Percentiles rank a stretch among this genome's conserved stretches.
phyloP scores from a whole-genome alignment of 352 stramenopile genomes.

The Pythium aristosporum region DNA sequence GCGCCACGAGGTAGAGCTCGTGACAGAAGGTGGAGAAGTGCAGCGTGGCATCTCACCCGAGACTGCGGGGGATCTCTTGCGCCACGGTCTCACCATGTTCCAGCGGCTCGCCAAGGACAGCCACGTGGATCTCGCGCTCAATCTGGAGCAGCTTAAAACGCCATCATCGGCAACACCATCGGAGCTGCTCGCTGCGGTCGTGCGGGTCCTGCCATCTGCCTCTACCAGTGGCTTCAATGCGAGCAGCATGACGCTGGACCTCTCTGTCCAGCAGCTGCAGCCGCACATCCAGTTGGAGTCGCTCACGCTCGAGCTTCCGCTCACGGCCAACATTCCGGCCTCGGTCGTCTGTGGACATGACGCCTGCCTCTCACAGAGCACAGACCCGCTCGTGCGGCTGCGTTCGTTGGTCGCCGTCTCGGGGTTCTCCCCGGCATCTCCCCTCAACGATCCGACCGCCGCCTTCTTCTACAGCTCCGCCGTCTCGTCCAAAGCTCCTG shows the following conservation, averaged over 20 bases:
- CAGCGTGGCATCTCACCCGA: background rate
- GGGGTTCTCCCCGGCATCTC: background rate
- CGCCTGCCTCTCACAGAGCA: background rate
- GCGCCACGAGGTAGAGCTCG: slow-evolving; percentile 2
- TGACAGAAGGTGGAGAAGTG: too few relatives aligned
- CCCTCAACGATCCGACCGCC: background rate
- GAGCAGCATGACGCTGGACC: background rate
- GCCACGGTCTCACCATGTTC: slow-evolving; percentile 6
- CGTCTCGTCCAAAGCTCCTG: background rate
- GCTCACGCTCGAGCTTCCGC: slow-evolving; percentile 1
- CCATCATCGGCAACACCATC: background rate
- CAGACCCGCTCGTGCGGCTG: slow-evolving; percentile 4
- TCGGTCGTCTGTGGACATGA: background rate
- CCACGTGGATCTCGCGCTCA: background rate
- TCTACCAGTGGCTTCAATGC: background rate
- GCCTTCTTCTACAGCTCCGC: slow-evolving; percentile 10
- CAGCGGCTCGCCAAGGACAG: background rate
- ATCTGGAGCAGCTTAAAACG: background rate
- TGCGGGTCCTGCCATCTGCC: background rate
- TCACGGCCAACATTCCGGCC: background rate
- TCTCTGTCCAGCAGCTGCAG: slow-evolving; percentile 2
- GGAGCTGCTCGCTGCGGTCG: background rate
- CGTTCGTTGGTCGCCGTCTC: slow-evolving; percentile 6
- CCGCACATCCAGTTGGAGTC: slow-evolving; percentile 1
- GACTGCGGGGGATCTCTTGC: slow-evolving; percentile 8